Conservation (phyloP, 2,329 filamentous ascomycete genomes). For the Aspergillus clavatus region DNA sequence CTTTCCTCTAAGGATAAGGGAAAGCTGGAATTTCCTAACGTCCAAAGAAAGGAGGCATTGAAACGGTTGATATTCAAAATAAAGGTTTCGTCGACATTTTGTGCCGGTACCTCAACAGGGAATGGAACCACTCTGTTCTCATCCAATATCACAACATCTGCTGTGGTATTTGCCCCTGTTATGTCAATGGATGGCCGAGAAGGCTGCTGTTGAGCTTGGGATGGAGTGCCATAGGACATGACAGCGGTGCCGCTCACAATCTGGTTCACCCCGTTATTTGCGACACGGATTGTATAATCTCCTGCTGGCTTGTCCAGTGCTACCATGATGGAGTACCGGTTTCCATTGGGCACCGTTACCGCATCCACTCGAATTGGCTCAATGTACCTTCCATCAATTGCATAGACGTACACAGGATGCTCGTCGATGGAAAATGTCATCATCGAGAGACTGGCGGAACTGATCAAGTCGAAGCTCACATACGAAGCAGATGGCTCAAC, state of each 20-base stretch:
- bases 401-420: slow-evolving; percentile 39
- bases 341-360: slow-evolving; percentile 25
- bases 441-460: slow-evolving; percentile 45
- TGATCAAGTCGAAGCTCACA: slow-evolving; percentile 51
- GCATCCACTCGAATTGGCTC: slow-evolving; percentile 31
- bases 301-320: slow-evolving; percentile 42
- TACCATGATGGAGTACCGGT: slow-evolving; percentile 36
- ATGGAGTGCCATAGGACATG: slow-evolving; percentile 38
- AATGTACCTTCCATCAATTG: slow-evolving; percentile 37
- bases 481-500: slow-evolving; percentile 38
- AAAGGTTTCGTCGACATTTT: slow-evolving; percentile 44
- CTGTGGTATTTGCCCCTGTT: slow-evolving; percentile 41
- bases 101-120: slow-evolving; percentile 42
- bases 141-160: slow-evolving; percentile 43
- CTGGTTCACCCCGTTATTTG: slow-evolving; percentile 48
- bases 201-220: slow-evolving; percentile 12
- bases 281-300: slow-evolving; percentile 52
- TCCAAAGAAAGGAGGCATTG: slow-evolving; percentile 50
- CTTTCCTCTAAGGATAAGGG: slow-evolving; percentile 36
- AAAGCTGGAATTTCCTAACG: slow-evolving; percentile 40
- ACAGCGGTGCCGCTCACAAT: slow-evolving; percentile 50
- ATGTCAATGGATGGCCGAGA: slow-evolving; percentile 47
- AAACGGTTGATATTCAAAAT: slow-evolving; percentile 30
- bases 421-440: slow-evolving; percentile 44
- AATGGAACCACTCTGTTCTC: slow-evolving; percentile 43